Evolutionary conservation across 345 rosid species (phyloP).

Genomic region (Passiflora organensis): DNA sequence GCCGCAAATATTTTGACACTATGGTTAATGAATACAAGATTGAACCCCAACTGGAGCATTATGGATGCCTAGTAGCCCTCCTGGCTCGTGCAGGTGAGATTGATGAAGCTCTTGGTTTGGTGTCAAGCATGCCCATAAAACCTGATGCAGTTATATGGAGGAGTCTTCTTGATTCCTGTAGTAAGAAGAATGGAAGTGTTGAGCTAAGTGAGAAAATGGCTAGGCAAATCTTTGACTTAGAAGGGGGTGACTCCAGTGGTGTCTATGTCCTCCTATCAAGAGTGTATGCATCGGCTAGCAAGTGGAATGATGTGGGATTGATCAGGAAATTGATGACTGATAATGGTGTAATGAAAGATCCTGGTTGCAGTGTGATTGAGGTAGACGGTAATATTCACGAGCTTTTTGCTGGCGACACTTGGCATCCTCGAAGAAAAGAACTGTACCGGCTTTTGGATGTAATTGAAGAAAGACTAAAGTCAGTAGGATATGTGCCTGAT

Average conservation of each 20-base stretch:
- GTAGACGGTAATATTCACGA: conserved; percentile 62
- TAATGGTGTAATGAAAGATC: conserved; percentile 61
- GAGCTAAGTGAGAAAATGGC: conserved; percentile 68
- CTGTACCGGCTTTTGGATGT: conserved; percentile 49
- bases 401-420: conserved; percentile 77
- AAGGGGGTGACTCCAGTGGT: conserved; percentile 40
- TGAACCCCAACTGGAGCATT: conserved; percentile 68
- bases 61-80: conserved; percentile 72
- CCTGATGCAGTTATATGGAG: conserved; percentile 86
- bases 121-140: conserved; percentile 58
- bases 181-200: conserved; percentile 51
- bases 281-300: conserved; percentile 66
- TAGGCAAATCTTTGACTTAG: conserved; percentile 42
- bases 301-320: conserved; percentile 71
- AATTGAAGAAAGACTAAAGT: conserved; percentile 45
- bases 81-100: conserved; percentile 69
- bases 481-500: conserved; percentile 44
- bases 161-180: conserved; percentile 76
- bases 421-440: conserved; percentile 56
- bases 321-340: conserved; percentile 66
- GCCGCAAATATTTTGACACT: conserved; percentile 47
- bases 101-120: conserved; percentile 55
- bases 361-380: conserved; percentile 84
- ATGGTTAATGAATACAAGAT: conserved; percentile 55
- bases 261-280: conserved; percentile 67